Evolutionary conservation across 2,329 filamentous ascomycete species (phyloP), one percentile per base, ranked within the genome.

Genomic region (Seiridium cupressi): DNA sequence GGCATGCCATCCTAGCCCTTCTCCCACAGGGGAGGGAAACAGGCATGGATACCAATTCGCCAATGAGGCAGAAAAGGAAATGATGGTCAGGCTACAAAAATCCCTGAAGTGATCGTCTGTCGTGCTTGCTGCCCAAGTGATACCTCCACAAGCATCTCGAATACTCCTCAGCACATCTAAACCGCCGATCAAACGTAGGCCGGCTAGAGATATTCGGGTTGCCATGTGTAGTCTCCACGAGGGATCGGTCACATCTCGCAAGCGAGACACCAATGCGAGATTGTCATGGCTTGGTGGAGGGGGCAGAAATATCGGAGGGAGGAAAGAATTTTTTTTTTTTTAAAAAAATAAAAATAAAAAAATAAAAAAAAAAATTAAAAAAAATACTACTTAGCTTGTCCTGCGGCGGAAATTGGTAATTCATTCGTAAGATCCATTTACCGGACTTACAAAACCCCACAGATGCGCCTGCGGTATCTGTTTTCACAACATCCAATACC

Each of bases 261-360:
- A 55, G 51, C 18, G 40, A 55, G 38, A 42, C 38, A 42, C 35
- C 51, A 44, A 55, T 55, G 51, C 51, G 51, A 55, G 51, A 55
- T 42, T 38, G 36, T 44, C 11, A 31, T 55, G 36, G 36, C 8
- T 38, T 44, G 40, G 51, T 38, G 46, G 18, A 42, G 11, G 36
- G 18, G 18, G 44, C 31, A 44, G 38, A 18, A 55, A 44, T 38
- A 44, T 31, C 40, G 51, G 18, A 44, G 9, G 51, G 35, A 26
- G 35, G 26, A n/a, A 10, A 32, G 18, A n/a, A 10, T 53, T 53
- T 32, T 13, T 32, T 32, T 4, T 34, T 11, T 26, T 32, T 32
- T 32, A 10, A 36, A 13, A 53, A 32, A n/a, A 36, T 49, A 49
- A 26, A 49, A 8, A 49, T n/a, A 5, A 26, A 6, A 3, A 31